Base-by-base conservation (phyloP, 2,329 filamentous ascomycete species). In the Huntiella savannae region DNA sequence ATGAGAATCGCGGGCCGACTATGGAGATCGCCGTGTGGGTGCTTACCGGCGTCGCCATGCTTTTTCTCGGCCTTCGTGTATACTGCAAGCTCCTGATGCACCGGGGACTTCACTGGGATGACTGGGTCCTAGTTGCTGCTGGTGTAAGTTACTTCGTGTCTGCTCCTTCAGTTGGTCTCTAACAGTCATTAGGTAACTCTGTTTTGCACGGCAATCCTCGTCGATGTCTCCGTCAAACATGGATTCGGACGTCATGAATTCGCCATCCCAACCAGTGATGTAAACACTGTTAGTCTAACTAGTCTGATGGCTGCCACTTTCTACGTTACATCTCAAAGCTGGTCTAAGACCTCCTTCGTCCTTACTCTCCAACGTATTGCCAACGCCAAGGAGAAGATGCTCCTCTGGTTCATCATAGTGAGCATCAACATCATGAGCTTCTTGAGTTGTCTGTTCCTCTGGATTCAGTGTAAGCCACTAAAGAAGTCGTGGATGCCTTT, bases 31-130 rank as follows among this genome's bases (percentile, higher is more conserved):
- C 45, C 33, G 43, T 45, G n/a, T 52, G 51, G 51, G 33, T 40
- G 6, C 42, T 51, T 4, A 43, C 46, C 8, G 28, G 22, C 4
- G 1, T 51, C 12, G 44, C 51, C 5, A 33, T 47, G 0, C 8
- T 42, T 5, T 52, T 52, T 34, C 47, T 63, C 3, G 50, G 52
- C 8, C 45, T 62, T n/a, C 54, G 60, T 4, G 44, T 62, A 28
- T 63, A 63, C 55, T 63, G 60, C 55, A 63, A 63, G 41, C 40
- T 56, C 28, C 58, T 56, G 53, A 55, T 59, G 10, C 56, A 56
- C 1, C 55, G 56, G 33, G 60, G 59, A 40, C 33, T 63, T 19
- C 63, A 60, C 58, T 60, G 59, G 56, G 60, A 63, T 47, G 60
- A 63, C 50, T 56, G 59, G 50, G 40, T 59, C 11, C 51, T 63